Evolutionary conservation across 257 asterid species (phyloP).

Genomic region (Solanum sitiens): DNA sequence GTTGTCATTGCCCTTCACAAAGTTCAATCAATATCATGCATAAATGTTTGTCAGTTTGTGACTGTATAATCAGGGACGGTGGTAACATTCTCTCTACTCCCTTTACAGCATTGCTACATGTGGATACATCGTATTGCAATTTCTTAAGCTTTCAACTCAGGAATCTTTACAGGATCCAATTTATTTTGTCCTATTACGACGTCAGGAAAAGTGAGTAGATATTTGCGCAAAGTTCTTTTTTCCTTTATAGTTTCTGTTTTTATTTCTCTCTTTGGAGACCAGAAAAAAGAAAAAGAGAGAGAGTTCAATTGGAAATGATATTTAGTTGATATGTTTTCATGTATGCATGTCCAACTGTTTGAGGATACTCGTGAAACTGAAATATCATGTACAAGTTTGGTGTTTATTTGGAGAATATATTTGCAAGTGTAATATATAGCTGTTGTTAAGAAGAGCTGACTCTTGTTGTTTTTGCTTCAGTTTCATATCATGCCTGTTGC

Average conservation of each 20-base stretch:
- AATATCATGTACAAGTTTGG: background rate
- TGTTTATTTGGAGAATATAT: background rate
- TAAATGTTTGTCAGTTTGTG: background rate
- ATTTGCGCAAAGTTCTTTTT: background rate
- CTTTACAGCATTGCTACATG: slow-evolving; percentile 72
- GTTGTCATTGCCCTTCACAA: background rate
- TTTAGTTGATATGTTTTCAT: background rate
- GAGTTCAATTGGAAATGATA: background rate
- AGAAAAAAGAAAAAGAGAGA: background rate
- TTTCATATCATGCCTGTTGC: background rate
- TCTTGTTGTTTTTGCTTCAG: background rate
- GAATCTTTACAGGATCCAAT: slow-evolving; percentile 65
- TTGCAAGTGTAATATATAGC: background rate
- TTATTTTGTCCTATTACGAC: slow-evolving; percentile 56
- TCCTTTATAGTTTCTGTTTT: background rate
- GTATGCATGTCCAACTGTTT: background rate
- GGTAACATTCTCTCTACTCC: background rate
- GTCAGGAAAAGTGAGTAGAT: slow-evolving; percentile 39
- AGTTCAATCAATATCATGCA: background rate
- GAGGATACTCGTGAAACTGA: background rate
- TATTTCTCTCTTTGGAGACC: background rate
- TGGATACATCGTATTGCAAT: slow-evolving; percentile 55
- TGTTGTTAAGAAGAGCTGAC: background rate
- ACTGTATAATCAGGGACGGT: background rate
- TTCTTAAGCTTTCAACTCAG: slow-evolving; percentile 50